Base-by-base conservation (phyloP, 2,329 filamentous ascomycete species). In the Penicillium decumbens region DNA sequence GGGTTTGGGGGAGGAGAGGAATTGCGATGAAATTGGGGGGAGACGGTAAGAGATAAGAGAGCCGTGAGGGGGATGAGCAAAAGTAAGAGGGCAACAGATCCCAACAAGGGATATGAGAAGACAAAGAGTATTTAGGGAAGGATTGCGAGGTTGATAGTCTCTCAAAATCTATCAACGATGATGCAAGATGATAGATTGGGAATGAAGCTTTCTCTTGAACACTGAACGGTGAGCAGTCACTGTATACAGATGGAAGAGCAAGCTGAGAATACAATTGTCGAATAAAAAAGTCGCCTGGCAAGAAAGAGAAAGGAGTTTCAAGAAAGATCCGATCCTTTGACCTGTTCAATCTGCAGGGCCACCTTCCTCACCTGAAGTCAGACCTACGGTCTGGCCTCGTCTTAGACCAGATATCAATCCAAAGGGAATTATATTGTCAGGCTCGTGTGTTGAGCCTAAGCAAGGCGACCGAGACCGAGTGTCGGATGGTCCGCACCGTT, bases 241-340 rank as follows among this genome's bases (percentile, higher is more conserved):
- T 67, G 65, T 56, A 67, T 66, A 70, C 63, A 69, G 62, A 64
- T 58, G 53, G 62, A 63, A 20, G 54, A 59, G 51, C 45, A 60
- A 61, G 56, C 51, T 59, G 64, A 57, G 57, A 57, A 61, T 66
- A 69, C 62, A 67, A 62, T 50, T 47, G 49, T 50, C 50, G 51
- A 53, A 54, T 18, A 42, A 13, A 49, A 58, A 57, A 56, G 57
- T 44, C 54, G 54, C 53, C 56, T 44, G 49, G 58, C 40, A 50
- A 50, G 50, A 54, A 52, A 49, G 29, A 50, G 44, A 49, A 47
- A 47, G 47, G 42, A 39, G 33, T 41, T 43, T 43, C 29, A 54
- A 53, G 29, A 53, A 49, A 46, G 39, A 28, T 53, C 49, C 50
- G 49, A 51, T 59, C 55, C 57, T 55, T 54, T 47, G 54, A 41